These are phyloP conservation scores for Microascus cirrosus DNA, from an alignment of 2,329 filamentous ascomycete genomes.

Conservation along the genomic window DNA sequence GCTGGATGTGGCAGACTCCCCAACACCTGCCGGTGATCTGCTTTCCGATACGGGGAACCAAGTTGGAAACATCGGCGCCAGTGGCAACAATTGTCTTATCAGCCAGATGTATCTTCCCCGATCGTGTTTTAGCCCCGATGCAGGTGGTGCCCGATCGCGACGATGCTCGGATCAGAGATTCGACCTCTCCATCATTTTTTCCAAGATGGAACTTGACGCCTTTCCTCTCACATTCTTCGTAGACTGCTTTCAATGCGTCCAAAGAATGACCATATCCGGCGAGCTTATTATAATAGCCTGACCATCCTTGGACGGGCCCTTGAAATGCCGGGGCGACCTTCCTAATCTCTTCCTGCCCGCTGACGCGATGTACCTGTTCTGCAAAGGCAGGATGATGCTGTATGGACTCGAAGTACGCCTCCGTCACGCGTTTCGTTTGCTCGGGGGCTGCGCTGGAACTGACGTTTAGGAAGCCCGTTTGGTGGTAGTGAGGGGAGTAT, in stretches of 20 bases:
- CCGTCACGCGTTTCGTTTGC: not conserved
- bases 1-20: conserved; percentile 50
- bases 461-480: not conserved
- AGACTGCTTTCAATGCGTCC: not conserved
- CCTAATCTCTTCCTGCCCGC: not conserved
- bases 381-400: not conserved
- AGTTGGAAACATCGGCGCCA: conserved; percentile 52
- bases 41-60: conserved; percentile 45
- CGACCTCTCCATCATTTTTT: not conserved
- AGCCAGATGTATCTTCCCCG: conserved; percentile 33
- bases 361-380: not conserved
- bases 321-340: not conserved
- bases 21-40: conserved; percentile 4
- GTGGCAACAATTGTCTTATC: conserved; percentile 54
- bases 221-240: not conserved
- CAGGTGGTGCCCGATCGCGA: not conserved
- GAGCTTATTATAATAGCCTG: not conserved
- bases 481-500: not conserved
- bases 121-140: conserved; percentile 15
- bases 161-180: not conserved
- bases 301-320: not conserved
- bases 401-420: not conserved
- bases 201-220: not conserved
- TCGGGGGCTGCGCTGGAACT: not conserved
- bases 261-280: not conserved